phyloP scores from a whole-genome alignment of 805 yeast genomes.

The Lipomyces orientalis region DNA sequence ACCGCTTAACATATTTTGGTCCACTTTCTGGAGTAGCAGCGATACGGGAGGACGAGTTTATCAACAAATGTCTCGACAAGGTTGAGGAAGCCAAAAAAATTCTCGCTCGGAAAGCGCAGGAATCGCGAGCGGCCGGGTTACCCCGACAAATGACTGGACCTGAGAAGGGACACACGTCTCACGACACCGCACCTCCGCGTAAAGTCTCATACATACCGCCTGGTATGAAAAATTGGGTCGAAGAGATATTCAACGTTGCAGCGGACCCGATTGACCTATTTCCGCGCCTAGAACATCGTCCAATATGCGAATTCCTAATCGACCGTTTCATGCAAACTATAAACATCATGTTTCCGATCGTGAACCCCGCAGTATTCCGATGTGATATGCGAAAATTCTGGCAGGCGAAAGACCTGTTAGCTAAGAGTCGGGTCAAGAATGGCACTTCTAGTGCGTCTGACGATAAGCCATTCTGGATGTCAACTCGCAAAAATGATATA shows the following conservation, averaged over 20 bases:
- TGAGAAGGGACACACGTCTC: constrained; percentile 17
- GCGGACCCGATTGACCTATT: constrained; percentile 24
- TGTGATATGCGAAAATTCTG: constrained; percentile 31
- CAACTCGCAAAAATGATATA: constrained; percentile 32
- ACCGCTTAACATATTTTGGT: constrained; percentile 32
- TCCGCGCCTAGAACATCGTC: constrained; percentile 38
- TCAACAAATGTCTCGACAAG: constrained; percentile 19
- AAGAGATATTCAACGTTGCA: constrained; percentile 16
- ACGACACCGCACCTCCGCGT: constrained; percentile 19
- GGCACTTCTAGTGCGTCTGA: background rate
- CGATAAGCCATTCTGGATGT: constrained; percentile 18
- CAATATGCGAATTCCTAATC: constrained; percentile 36
- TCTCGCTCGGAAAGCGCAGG: constrained; percentile 2
- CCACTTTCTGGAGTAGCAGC: constrained; percentile 30
- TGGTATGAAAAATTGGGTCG: constrained; percentile 13
- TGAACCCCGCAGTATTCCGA: constrained; percentile 32
- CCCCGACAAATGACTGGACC: constrained; percentile 14
- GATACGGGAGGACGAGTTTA: constrained; percentile 23
- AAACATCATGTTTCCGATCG: constrained; percentile 37
- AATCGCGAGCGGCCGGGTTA: background rate
- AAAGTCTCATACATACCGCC: constrained; percentile 14
- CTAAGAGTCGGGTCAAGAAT: background rate
- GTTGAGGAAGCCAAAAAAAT: constrained; percentile 22
- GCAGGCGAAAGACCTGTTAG: constrained; percentile 25
- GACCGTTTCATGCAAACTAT: constrained; percentile 34